Evolutionary conservation across 331 rosid genomes (phyloP).

Genomic region (Saraca asoca): DNA sequence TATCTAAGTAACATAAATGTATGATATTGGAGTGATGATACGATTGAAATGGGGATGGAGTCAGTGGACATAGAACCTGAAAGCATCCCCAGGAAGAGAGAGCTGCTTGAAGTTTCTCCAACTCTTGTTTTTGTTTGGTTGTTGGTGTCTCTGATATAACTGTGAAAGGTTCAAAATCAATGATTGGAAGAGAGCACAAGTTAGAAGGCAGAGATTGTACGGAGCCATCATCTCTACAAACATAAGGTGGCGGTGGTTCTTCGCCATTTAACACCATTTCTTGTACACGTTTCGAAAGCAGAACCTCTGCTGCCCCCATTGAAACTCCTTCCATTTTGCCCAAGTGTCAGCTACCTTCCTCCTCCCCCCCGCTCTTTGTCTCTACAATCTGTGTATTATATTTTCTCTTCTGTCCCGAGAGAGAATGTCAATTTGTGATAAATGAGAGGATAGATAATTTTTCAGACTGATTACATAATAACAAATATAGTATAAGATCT

Average conservation of each 20-base stretch:
- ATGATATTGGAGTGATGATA: background rate
- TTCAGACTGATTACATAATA: too few relatives aligned
- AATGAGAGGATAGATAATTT: too few relatives aligned
- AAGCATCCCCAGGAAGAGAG: constrained; percentile 42
- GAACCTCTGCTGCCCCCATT: background rate
- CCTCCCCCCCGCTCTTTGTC: background rate
- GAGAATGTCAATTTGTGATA: too few relatives aligned
- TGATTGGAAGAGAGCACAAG: constrained; percentile 16
- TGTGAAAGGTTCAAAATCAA: constrained; percentile 31
- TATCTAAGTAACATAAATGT: too few relatives aligned
- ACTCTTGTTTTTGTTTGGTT: constrained; percentile 22
- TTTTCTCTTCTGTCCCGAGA: too few relatives aligned
- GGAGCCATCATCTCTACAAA: constrained; percentile 29
- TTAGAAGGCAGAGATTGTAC: constrained; percentile 9
- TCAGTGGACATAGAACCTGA: constrained; percentile 11
- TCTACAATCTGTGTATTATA: too few relatives aligned
- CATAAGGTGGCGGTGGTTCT: constrained; percentile 40
- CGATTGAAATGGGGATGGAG: background rate
- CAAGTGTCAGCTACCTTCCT: background rate
- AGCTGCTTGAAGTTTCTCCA: constrained; percentile 29
- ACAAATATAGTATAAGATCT: too few relatives aligned
- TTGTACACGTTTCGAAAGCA: constrained; percentile 44
- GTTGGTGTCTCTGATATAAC: background rate
- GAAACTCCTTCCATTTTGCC: background rate
- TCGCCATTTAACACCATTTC: constrained; percentile 40